Conservation (phyloP, 495 filamentous ascomycete genomes). For the Aspergillus sclerotiicarbonarius region DNA sequence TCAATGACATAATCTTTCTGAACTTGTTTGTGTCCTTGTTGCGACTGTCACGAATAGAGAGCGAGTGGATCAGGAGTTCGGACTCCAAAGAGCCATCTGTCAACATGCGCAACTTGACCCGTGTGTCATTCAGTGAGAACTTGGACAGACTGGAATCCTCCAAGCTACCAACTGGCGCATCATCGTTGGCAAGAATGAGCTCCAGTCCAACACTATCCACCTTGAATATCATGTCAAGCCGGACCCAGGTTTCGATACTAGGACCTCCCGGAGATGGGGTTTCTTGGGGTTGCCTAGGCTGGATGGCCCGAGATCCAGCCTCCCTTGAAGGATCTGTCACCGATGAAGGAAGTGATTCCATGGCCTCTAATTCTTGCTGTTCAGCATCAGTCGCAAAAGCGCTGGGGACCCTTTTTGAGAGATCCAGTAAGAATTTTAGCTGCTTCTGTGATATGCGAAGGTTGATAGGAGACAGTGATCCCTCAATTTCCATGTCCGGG, state of each 20-base stretch:
- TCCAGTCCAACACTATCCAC: constrained; percentile 84
- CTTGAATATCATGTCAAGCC: constrained; percentile 89
- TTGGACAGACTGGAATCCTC: constrained; percentile 84
- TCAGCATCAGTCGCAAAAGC: constrained; percentile 79
- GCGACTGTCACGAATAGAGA: constrained; percentile 90
- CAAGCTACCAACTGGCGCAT: constrained; percentile 71
- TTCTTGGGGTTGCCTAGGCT: constrained; percentile 46
- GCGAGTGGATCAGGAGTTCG: constrained; percentile 88
- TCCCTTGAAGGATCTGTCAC: constrained; percentile 49
- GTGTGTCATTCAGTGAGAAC: constrained; percentile 90
- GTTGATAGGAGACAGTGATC: constrained; percentile 88
- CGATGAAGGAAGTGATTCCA: constrained; percentile 61
- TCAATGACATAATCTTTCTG: constrained; percentile 95
- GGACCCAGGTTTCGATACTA: constrained; percentile 76
- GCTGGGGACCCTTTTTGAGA: constrained; percentile 79
- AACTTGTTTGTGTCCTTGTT: constrained; percentile 88
- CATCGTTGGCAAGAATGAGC: constrained; percentile 71
- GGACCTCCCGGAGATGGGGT: constrained; percentile 57
- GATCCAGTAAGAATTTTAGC: constrained; percentile 79
- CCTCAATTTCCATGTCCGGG: constrained; percentile 88
- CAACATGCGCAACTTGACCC: constrained; percentile 90
- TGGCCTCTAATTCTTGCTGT: constrained; percentile 61
- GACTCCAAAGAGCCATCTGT: constrained; percentile 90
- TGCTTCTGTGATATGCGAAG: constrained; percentile 87
- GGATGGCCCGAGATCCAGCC: constrained; percentile 36